Base-by-base conservation (phyloP, 2,329 filamentous ascomycete species). In the Ophiobolus disseminans region DNA sequence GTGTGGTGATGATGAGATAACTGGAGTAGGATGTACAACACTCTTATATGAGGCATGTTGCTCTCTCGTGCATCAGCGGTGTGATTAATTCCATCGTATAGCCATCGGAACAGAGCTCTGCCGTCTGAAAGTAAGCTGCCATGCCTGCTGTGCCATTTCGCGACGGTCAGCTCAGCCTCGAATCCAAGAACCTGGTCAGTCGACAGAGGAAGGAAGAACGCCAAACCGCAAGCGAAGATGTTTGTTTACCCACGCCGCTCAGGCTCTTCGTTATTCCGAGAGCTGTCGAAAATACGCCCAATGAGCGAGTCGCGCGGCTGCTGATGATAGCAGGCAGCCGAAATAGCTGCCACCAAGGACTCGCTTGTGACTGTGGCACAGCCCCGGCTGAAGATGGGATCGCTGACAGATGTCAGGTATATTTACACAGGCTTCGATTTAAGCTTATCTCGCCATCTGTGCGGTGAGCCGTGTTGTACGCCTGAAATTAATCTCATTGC, bases 1-100 rank as follows among this genome's bases (percentile, higher is more conserved):
- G 54, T 54, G 19, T 43, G 28, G 16, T 30, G 28, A 62, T 64
- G 48, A 58, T 60, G 48, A 52, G 32, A 23, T 50, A 35, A 40
- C 53, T 46, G n/a, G 38, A 37, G 42, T 20, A 51, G 34, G 40
- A 40, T 21, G 26, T 31, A 21, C 30, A 11, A 14, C 32, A 21
- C 17, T 22, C 31, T 35, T 35, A 34, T 30, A 36, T 44, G 8
- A 44, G 17, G 17, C 14, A 44, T 26, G 9, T 19, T 23, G 25
- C 25, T 37, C 9, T 22, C 22, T 34, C 37, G 22, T 16, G 11
- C 23, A 49, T 54, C 50, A 52, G 31, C 26, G 22, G 38, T 30
- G 20, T 20, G n/a, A n/a, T 45, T 22, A 46, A 44, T 21, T 45
- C 32, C 16, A 32, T 23, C n/a, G 45, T 47, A 44, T 49, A 57